Evolutionary conservation across 1,284 basidiomycete species (phyloP).

Genomic region (Cutaneotrichosporon dermatis): DNA sequence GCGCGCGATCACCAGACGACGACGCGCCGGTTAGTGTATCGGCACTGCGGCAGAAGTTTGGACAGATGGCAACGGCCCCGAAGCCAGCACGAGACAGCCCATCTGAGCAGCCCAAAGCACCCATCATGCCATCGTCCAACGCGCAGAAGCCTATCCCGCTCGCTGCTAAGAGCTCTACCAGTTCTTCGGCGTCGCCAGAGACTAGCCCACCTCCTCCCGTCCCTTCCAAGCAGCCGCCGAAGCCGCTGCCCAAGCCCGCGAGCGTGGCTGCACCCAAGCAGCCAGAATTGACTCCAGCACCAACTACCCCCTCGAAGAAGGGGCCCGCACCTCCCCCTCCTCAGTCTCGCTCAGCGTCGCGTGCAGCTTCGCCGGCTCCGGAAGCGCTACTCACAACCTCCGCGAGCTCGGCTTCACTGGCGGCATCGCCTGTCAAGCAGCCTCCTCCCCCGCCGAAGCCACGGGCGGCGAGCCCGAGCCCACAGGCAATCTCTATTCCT

Average conservation of each 20-base stretch:
- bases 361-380: neutral
- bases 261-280: neutral
- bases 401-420: neutral
- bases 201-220: too few species aligned
- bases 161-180: too few species aligned
- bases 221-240: too few species aligned
- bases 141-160: too few species aligned
- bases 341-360: conserved; percentile 2
- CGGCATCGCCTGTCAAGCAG: neutral
- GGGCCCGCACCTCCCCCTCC: neutral
- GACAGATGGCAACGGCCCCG: neutral
- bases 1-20: neutral
- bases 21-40: neutral
- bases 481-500: neutral
- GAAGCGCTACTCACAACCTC: conserved; percentile 10
- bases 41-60: neutral
- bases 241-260: neutral
- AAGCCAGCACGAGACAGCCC: too few species aligned
- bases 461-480: neutral
- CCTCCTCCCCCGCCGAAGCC: conserved; percentile 6
- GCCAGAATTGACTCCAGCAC: neutral
- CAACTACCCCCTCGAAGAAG: neutral
- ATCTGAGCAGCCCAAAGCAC: too few species aligned
- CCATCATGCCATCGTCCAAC: too few species aligned
- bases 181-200: too few species aligned